Evolutionary conservation across 2,329 filamentous ascomycete genomes (phyloP), one percentile per base, ranked within the genome.

Genomic region (Colletotrichum liaoningense): DNA sequence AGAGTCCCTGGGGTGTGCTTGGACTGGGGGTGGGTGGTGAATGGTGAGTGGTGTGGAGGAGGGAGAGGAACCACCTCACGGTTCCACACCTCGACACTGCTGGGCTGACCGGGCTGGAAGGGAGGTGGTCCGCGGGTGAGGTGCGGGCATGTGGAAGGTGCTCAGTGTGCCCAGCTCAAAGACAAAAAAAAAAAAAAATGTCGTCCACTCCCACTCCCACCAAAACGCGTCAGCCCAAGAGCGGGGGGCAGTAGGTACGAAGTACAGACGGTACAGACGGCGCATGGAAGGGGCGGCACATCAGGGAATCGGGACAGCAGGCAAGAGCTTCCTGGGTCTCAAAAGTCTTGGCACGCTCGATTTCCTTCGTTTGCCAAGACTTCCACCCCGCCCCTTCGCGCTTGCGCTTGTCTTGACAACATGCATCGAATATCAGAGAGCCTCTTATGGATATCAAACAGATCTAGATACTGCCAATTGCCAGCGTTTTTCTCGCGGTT

Each of bases 351-450:
- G 70, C 70, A 73, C 26, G 30, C 46, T 69, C 66, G 70, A 73
- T 73, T 73, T 63, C 16, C 70, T 62, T 73, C 70, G 33, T 65
- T 70, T 73, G 70, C 70, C 70, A 73, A 73, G 70, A 73, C 70
- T 73, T 73, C 70, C 70, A 73, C 70, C 70, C 70, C 70, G 70
- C 70, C 60, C 70, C 70, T 73, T 65, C 70, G 70, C 70, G 70
- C 70, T 62, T 70, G 70, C 70, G 70, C 70, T 73, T 73, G 70
- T 73, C 70, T 73, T 73, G 70, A 73, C 70, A 73, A 73, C 70
- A 73, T 73, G 54, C 70, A 73, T 73, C 59, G 67, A 73, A 65
- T 62, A 64, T 30, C 57, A 19, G 58, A 70, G 70, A 73, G 70
- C 70, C 70, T 64, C 70, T 65, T 46, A 26, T 46, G 33, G 26